Evolutionary conservation across 495 filamentous ascomycete species (phyloP).

Genomic region (Aspergillus heteromorphus): DNA sequence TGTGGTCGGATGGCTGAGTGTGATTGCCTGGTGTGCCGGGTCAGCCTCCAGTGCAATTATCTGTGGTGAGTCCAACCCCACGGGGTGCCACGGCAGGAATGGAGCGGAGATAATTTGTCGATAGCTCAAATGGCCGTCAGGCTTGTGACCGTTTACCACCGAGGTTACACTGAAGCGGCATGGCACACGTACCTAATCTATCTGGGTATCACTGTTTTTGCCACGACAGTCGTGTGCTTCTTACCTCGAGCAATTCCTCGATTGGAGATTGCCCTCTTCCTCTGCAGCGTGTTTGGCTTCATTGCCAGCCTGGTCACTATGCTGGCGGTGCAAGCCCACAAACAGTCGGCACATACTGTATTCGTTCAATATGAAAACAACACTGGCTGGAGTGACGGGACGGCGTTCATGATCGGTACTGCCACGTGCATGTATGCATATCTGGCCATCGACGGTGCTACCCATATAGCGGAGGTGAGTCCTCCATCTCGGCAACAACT

Average conservation of each 20-base stretch:
- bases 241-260: neutral
- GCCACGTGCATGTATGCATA: conserved; percentile 21
- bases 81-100: neutral
- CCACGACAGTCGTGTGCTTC: conserved; percentile 2
- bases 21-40: conserved; percentile 17
- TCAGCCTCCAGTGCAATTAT: conserved; percentile 13
- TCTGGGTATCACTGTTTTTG: conserved; percentile 4
- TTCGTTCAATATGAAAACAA: conserved; percentile 14
- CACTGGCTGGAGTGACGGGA: conserved; percentile 24
- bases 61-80: conserved; percentile 3
- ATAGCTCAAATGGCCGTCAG: conserved; percentile 12
- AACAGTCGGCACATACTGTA: conserved; percentile 3
- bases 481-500: neutral
- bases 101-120: neutral
- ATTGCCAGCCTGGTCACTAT: conserved; percentile 5
- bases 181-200: conserved; percentile 25
- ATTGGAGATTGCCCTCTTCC: conserved; percentile 1
- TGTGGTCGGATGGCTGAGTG: conserved; percentile 23
- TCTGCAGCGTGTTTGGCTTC: conserved; percentile 4
- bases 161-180: conserved; percentile 9
- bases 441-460: conserved; percentile 19
- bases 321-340: conserved; percentile 3
- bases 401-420: conserved; percentile 22
- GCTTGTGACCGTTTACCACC: conserved; percentile 16
- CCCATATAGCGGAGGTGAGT: conserved; percentile 21